These are phyloP conservation scores for Sherardia arvensis DNA, from an alignment of 257 asterid species.

Conservation along the genomic window DNA sequence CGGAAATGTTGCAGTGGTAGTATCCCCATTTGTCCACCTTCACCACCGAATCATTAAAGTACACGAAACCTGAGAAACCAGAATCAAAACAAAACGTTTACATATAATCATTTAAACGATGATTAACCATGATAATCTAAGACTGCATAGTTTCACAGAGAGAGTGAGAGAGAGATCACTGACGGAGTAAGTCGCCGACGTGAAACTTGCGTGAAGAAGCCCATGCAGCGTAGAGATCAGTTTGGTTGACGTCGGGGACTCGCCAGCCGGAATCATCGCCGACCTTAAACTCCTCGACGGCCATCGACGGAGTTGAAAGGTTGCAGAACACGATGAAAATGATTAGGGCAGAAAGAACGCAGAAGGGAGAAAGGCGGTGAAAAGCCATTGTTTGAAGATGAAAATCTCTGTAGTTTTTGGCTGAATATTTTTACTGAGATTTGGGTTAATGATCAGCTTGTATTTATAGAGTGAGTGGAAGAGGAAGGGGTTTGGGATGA, in stretches of 20 bases:
- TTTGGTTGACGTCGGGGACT: slow-evolving; percentile 30
- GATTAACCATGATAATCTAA: too few relatives aligned
- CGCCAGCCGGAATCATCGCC: slow-evolving; percentile 59
- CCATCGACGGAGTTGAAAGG: slow-evolving; percentile 12
- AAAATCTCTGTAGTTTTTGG: background rate
- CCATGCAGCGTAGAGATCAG: slow-evolving; percentile 47
- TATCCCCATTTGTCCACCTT: slow-evolving; percentile 66
- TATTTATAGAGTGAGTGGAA: background rate
- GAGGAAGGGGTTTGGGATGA: background rate
- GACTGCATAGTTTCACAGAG: too few relatives aligned
- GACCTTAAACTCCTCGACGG: slow-evolving; percentile 57
- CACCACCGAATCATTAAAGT: slow-evolving; percentile 55
- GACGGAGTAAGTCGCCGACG: slow-evolving; percentile 62
- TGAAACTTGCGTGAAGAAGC: slow-evolving; percentile 38
- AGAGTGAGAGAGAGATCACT: too few relatives aligned
- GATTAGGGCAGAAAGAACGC: background rate
- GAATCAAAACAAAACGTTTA: background rate
- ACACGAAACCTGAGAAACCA: slow-evolving; percentile 42
- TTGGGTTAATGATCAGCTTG: background rate
- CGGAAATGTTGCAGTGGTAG: slow-evolving; percentile 62
- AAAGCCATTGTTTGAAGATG: slow-evolving; percentile 1
- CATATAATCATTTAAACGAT: background rate
- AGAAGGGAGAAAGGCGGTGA: background rate
- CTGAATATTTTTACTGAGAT: too few relatives aligned
- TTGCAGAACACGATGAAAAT: slow-evolving; percentile 1